Evolutionary conservation across 2,329 filamentous ascomycete species (phyloP).

Genomic region (Aspergillus uvarum): DNA sequence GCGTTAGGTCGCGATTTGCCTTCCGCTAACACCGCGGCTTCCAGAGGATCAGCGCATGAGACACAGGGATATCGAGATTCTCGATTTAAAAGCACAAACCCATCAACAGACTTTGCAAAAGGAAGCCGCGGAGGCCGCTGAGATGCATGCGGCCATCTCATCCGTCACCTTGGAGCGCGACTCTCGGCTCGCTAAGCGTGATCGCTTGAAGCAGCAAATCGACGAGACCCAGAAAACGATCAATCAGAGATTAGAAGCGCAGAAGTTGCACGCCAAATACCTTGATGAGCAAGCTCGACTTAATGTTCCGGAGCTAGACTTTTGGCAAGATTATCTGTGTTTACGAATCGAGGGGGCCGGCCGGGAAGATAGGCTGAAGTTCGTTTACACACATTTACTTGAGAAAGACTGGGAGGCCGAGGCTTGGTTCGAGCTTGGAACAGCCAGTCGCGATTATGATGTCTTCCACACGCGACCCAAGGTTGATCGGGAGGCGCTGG

Average conservation of each 20-base stretch:
- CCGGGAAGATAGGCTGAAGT: conserved; percentile 79
- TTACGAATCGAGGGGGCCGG: conserved; percentile 87
- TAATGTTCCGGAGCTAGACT: conserved; percentile 90
- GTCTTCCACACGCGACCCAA: conserved; percentile 75
- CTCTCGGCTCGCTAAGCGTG: conserved; percentile 54
- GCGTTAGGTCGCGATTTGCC: background rate
- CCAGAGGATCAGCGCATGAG: conserved; percentile 89
- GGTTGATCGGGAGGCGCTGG: conserved; percentile 55
- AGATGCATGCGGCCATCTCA: conserved; percentile 62
- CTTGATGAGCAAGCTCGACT: conserved; percentile 81
- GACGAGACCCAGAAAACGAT: conserved; percentile 49
- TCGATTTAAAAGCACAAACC: conserved; percentile 55
- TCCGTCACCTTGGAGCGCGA: conserved; percentile 57
- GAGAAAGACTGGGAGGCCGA: conserved; percentile 85
- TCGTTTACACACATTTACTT: conserved; percentile 83
- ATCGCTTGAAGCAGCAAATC: conserved; percentile 58
- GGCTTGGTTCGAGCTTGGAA: conserved; percentile 90
- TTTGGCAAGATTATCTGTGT: conserved; percentile 91
- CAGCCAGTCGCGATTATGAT: conserved; percentile 77
- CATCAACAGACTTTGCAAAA: conserved; percentile 59
- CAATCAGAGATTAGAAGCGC: conserved; percentile 46
- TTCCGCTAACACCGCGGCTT: conserved; percentile 3
- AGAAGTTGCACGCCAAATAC: conserved; percentile 59
- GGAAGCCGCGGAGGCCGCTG: conserved; percentile 60
- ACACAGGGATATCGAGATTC: conserved; percentile 80